phyloP scores from a whole-genome alignment of 495 filamentous ascomycete species.

The Neurospora sp. region DNA sequence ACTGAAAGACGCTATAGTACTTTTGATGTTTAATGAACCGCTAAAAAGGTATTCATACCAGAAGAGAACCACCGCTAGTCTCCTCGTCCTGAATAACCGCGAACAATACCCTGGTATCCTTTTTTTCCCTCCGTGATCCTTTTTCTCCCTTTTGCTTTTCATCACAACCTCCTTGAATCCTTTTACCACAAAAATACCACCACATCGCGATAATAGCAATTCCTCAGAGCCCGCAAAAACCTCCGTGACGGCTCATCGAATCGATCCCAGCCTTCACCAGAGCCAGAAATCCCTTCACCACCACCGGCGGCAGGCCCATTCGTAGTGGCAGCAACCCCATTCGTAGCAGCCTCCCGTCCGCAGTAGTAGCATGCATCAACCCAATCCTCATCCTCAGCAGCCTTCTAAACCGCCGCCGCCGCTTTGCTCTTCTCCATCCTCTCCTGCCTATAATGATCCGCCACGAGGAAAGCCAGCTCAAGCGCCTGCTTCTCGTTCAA shows the following conservation, averaged over 20 bases:
- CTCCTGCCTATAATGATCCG: conserved; percentile 56
- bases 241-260: not conserved
- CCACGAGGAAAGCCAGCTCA: conserved; percentile 88
- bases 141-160: not conserved
- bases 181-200: not conserved
- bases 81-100: not conserved
- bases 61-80: not conserved
- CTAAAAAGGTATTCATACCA: not conserved
- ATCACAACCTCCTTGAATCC: not conserved
- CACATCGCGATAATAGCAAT: not conserved
- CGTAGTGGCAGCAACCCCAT: too few species aligned
- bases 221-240: not conserved
- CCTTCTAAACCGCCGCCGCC: not conserved
- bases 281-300: too few species aligned
- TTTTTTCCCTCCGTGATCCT: too few species aligned
- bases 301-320: too few species aligned
- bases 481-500: conserved; percentile 97
- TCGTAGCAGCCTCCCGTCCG: not conserved
- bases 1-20: not conserved
- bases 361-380: too few species aligned
- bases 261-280: not conserved
- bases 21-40: not conserved
- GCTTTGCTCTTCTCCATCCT: conserved; percentile 10
- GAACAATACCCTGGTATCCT: not conserved
- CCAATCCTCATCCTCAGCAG: not conserved